Base-by-base conservation (phyloP, 2,329 filamentous ascomycete species). In the Pseudogymnoascus pannorum region DNA sequence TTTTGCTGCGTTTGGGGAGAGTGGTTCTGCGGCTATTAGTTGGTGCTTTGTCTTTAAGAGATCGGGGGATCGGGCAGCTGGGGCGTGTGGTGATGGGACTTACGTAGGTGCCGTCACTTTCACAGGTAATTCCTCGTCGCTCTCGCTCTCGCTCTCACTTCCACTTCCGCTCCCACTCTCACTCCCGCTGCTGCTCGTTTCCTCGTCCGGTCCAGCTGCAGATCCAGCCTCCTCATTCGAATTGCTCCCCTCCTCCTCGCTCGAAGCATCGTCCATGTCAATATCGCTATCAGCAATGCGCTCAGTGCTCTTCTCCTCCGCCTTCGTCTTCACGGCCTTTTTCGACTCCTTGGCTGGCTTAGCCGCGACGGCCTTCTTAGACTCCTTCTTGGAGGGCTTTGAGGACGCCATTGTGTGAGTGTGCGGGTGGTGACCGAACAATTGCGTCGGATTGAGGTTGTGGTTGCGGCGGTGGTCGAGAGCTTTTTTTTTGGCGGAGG, bases 111-210 rank as follows among this genome's bases (percentile, higher is more conserved):
- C 57, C 12, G 48, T 40, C n/a, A 57, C 26, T 12, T 31, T 36
- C 31, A 12, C 40, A 29, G 59, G 54, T 36, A 58, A 24, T 18
- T 74, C 73, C 18, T 73, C 72, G 29, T 76, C 75, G 59, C 73
- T 75, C 18, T 72, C 72, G 31, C 63, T 64, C 38, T 63, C 65
- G 60, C 61, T 61, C 40, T 54, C 64, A 24, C 64, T 66, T 24
- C 63, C 66, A 31, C 67, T 71, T 24, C 68, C 70, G 35, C 68
- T 71, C 16, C 70, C 64, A 60, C 60, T 62, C 14, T 63, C 70
- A 11, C 58, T 51, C n/a, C 42, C 58, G 16, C 57, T 51, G 16
- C 20, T 29, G 18, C 63, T 66, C 14, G 44, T 59, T 9, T 57
- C 66, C 65, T 51, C 66, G 67, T 7, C 66, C 16, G 57, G 18